Evolutionary conservation across 345 rosid genomes (phyloP).

Genomic region (Lepidium aucheri): DNA sequence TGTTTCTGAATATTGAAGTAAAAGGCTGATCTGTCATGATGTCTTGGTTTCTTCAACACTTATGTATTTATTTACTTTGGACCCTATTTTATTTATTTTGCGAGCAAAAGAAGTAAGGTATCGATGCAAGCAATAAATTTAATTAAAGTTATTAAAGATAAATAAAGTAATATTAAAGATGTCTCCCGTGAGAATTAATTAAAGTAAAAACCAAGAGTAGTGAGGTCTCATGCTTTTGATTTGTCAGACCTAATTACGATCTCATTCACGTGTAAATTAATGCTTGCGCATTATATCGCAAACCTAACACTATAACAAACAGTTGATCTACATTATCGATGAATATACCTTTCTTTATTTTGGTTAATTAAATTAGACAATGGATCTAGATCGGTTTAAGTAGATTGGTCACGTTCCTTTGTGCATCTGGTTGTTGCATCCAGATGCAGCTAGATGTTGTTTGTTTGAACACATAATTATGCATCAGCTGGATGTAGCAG

Average conservation of each 20-base stretch:
- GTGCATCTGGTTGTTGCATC: too few species aligned
- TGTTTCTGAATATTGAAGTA: neutral
- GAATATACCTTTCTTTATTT: neutral
- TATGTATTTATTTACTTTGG: neutral
- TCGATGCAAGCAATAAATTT: constrained; percentile 3
- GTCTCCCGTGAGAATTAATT: constrained; percentile 20
- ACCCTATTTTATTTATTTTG: neutral
- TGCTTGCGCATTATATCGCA: constrained; percentile 4
- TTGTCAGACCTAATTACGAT: constrained; percentile 21
- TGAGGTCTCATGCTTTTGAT: constrained; percentile 6
- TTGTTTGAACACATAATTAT: too few species aligned
- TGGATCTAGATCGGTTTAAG: constrained; percentile 8
- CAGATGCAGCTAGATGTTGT: neutral
- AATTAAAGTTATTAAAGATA: constrained; percentile 6
- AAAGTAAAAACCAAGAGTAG: constrained; percentile 18
- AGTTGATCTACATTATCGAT: neutral
- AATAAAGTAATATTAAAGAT: constrained; percentile 9
- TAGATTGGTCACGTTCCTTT: too few species aligned
- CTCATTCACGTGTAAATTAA: constrained; percentile 14
- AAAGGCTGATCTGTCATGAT: constrained; percentile 16
- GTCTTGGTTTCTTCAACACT: neutral
- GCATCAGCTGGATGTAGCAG: too few species aligned
- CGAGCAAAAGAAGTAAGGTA: constrained; percentile 16
- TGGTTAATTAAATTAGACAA: neutral
- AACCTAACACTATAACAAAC: constrained; percentile 4